A percentile compares a stretch with the other conserved stretches of the same genome.
phyloP scores from a whole-genome alignment of 257 asterid species.

The Gynochthodes officinalis region DNA sequence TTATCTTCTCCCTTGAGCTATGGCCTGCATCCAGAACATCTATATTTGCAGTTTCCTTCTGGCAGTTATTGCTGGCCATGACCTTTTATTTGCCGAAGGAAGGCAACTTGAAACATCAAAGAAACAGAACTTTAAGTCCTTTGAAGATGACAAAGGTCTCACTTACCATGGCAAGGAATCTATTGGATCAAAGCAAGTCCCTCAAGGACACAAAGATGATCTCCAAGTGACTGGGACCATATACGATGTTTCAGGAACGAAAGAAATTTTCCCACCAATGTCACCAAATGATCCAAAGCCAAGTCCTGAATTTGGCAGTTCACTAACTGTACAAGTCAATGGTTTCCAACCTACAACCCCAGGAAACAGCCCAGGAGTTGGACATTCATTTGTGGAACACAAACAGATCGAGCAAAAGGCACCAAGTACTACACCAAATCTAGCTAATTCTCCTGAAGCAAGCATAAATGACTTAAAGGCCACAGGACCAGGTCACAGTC shows the following conservation, averaged over 20 bases:
- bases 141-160: constrained; percentile 11
- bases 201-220: constrained; percentile 6
- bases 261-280: constrained; percentile 17
- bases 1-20: background rate
- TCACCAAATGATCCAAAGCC: constrained; percentile 3
- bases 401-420: constrained; percentile 19
- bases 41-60: constrained; percentile 34
- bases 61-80: constrained; percentile 23
- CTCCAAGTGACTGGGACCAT: background rate
- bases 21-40: constrained; percentile 34
- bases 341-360: constrained; percentile 45
- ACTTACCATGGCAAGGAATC: constrained; percentile 9
- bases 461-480: constrained; percentile 36
- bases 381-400: constrained; percentile 34
- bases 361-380: constrained; percentile 73
- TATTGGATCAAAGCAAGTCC: constrained; percentile 14
- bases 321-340: constrained; percentile 6
- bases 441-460: constrained; percentile 12
- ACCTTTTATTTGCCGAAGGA: constrained; percentile 34
- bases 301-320: constrained; percentile 5
- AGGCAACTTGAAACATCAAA: constrained; percentile 37
- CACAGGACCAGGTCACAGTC: constrained; percentile 49
- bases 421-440: background rate
- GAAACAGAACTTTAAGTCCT: constrained; percentile 15
- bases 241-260: constrained; percentile 1